phyloP scores from a whole-genome alignment of 1,284 basidiomycete genomes.

The Tetrapyrgos nigripes region DNA sequence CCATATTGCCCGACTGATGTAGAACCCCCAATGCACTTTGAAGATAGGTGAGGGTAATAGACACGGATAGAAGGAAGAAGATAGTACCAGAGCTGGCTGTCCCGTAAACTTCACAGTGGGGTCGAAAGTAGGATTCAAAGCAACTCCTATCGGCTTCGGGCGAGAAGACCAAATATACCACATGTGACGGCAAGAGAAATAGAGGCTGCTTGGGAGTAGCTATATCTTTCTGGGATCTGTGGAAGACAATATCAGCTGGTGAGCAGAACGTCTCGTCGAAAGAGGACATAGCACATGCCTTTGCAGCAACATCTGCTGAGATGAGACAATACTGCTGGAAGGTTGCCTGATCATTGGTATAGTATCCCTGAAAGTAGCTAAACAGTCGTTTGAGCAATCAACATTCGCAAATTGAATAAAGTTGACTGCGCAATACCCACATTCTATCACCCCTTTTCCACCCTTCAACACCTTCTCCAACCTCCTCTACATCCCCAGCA shows the following conservation, averaged over 20 bases:
- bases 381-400: not conserved
- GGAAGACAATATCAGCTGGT: not conserved
- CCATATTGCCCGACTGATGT: constrained; percentile 14
- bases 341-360: not conserved
- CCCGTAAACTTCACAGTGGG: not conserved
- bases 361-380: constrained; percentile 8
- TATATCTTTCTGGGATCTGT: constrained; percentile 4
- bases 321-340: constrained; percentile 13
- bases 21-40: constrained; percentile 4
- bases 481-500: constrained; percentile 48
- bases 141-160: not conserved
- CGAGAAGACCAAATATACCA: constrained; percentile 3
- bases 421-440: not conserved
- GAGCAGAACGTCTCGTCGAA: not conserved
- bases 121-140: constrained; percentile 12
- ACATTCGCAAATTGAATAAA: not conserved
- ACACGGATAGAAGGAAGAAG: too few relatives aligned
- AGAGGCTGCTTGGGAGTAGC: constrained; percentile 10
- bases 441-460: constrained; percentile 9
- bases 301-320: constrained; percentile 9
- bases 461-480: constrained; percentile 41
- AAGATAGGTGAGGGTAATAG: too few relatives aligned
- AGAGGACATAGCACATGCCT: not conserved
- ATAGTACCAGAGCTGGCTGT: constrained; percentile 3
- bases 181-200: not conserved